Conservation (phyloP, 2,329 filamentous ascomycete species). For the Bipolaris cookei region DNA sequence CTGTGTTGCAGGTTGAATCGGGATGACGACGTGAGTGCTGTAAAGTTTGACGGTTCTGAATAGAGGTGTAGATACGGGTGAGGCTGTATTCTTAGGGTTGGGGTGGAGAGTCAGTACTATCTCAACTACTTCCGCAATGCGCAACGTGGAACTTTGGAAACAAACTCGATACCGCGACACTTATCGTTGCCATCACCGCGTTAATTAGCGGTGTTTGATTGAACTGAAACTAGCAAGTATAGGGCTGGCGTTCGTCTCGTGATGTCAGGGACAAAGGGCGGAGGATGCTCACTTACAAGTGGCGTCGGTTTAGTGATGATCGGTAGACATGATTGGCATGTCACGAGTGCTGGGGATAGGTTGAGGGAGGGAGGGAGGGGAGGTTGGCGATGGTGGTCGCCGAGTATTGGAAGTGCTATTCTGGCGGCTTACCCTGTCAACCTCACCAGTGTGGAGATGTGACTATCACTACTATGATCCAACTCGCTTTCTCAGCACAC, state of each 20-base stretch:
- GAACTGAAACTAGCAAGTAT: too few relatives aligned
- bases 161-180: too few relatives aligned
- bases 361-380: not conserved
- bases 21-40: conserved; percentile 43
- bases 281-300: too few relatives aligned
- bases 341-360: not conserved
- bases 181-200: too few relatives aligned
- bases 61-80: conserved; percentile 26
- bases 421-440: not conserved
- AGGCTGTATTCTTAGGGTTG: conserved; percentile 4
- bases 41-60: conserved; percentile 43
- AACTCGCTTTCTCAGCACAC: not conserved
- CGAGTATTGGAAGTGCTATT: not conserved
- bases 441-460: too few relatives aligned
- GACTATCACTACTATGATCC: not conserved
- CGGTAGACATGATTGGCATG: not conserved
- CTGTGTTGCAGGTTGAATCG: conserved; percentile 34
- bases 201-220: too few relatives aligned
- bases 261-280: too few relatives aligned
- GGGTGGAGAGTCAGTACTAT: conserved; percentile 17
- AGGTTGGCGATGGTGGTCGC: not conserved
- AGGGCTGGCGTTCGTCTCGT: too few relatives aligned
- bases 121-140: too few relatives aligned
- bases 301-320: too few relatives aligned
- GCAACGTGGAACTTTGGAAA: too few relatives aligned